Percentiles rank a stretch among this genome's conserved stretches.
Conservation (phyloP, 164 flowering plant species). For the Piper betle region DNA sequence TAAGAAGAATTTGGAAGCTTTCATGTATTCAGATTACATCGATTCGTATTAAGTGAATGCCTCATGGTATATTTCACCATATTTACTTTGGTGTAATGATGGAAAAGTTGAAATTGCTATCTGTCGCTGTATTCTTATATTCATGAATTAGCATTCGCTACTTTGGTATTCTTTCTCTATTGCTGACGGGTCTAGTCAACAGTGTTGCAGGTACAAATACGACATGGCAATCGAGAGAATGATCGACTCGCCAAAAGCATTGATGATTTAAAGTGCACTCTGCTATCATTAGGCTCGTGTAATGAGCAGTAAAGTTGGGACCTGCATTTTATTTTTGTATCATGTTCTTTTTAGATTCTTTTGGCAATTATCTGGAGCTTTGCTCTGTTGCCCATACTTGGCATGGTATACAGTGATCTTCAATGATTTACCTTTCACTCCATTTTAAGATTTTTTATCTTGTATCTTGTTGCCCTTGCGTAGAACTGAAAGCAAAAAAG, state of each 20-base stretch:
- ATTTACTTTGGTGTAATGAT: not conserved
- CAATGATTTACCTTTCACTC: too few relatives aligned
- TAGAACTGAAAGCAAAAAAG: too few relatives aligned
- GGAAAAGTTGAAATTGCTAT: too few relatives aligned
- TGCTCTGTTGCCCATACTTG: too few relatives aligned
- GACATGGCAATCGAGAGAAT: not conserved
- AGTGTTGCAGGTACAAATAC: not conserved
- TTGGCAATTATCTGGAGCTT: not conserved
- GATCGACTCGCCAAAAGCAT: not conserved
- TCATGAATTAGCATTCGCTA: too few relatives aligned
- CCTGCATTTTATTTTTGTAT: too few relatives aligned
- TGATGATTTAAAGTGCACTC: not conserved
- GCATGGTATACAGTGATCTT: too few relatives aligned
- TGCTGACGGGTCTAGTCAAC: not conserved
- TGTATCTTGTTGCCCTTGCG: too few relatives aligned
- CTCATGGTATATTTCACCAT: too few relatives aligned
- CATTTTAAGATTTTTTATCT: too few relatives aligned
- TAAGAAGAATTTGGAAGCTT: not conserved
- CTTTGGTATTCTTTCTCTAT: too few relatives aligned
- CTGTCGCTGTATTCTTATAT: too few relatives aligned
- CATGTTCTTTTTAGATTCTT: not conserved
- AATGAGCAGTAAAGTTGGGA: not conserved
- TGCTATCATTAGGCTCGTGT: not conserved
- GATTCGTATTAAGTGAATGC: not conserved
- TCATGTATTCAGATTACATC: not conserved